Evolutionary conservation across 192 early-diverging fungal species (phyloP).

Genomic region (Coemansia sp.): DNA sequence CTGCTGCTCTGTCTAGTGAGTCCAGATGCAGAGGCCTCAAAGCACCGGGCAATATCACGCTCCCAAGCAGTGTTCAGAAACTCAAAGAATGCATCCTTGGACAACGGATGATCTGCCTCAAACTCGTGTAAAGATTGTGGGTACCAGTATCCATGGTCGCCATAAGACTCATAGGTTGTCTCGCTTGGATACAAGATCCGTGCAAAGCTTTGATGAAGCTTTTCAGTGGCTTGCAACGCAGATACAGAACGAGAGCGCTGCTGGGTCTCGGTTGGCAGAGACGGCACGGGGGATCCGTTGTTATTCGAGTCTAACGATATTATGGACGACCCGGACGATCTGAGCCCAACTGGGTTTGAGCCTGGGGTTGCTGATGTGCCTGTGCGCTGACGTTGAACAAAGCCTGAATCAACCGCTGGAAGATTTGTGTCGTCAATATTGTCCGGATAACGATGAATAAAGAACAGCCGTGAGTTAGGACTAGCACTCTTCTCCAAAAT

Average conservation of each 20-base stretch:
- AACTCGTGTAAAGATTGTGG: slow-evolving; percentile 56
- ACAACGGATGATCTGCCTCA: slow-evolving; percentile 43
- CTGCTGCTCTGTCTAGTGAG: slow-evolving; percentile 49
- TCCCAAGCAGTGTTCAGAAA: slow-evolving; percentile 54
- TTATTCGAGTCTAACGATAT: slow-evolving; percentile 39
- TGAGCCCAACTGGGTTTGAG: slow-evolving; percentile 10
- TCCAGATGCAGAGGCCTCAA: slow-evolving; percentile 22
- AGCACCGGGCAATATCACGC: slow-evolving; percentile 45
- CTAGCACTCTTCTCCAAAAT: slow-evolving; percentile 45
- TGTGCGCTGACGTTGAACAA: slow-evolving; percentile 21
- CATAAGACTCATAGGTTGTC: slow-evolving; percentile 50
- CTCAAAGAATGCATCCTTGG: slow-evolving; percentile 49
- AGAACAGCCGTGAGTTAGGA: slow-evolving; percentile 44
- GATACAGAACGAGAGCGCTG: slow-evolving; percentile 1
- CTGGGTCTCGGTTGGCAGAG: slow-evolving; percentile 7
- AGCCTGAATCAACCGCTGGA: neutral
- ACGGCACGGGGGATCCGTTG: slow-evolving; percentile 13
- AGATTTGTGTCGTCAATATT: slow-evolving; percentile 15
- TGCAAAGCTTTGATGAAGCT: slow-evolving; percentile 43
- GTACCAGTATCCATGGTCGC: slow-evolving; percentile 53
- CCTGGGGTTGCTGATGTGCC: neutral
- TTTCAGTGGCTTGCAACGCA: slow-evolving; percentile 12
- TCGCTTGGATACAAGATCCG: slow-evolving; percentile 49
- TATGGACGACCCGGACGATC: slow-evolving; percentile 41
- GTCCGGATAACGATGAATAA: slow-evolving; percentile 36